Evolutionary conservation across 192 early-diverging fungal species (phyloP).

Genomic region (Gaertneriomyces semiglobifer): DNA sequence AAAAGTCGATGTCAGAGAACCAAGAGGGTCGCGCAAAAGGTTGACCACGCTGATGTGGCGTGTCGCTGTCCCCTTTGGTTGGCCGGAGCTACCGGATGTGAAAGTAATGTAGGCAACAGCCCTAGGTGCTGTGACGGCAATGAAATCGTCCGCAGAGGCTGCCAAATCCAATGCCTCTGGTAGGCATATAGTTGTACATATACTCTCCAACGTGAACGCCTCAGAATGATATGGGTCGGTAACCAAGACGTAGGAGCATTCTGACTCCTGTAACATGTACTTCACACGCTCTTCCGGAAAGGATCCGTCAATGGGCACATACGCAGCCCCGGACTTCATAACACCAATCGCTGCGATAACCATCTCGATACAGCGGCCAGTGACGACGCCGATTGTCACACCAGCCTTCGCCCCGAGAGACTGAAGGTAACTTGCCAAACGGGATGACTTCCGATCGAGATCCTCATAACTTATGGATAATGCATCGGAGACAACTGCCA

Average conservation of each 20-base stretch:
- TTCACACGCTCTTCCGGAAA: constrained; percentile 7
- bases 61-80: constrained; percentile 11
- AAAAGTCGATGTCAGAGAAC: not conserved
- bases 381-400: no score
- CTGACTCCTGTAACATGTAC: constrained; percentile 13
- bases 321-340: constrained; percentile 30
- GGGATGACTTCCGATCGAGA: no score
- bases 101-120: not conserved
- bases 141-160: no score
- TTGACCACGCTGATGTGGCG: not conserved
- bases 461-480: no score
- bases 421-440: no score
- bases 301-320: constrained; percentile 18
- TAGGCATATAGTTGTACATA: no score
- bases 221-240: no score
- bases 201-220: no score
- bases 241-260: not conserved
- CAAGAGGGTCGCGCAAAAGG: not conserved
- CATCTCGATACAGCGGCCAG: constrained; percentile 13
- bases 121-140: no score
- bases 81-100: constrained; percentile 16
- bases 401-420: no score
- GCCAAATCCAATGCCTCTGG: no score
- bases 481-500: no score
- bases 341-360: constrained; percentile 25